Percentiles rank a stretch among this genome's conserved stretches.
Conservation (phyloP, 1,284 basidiomycete genomes). For the Sanghuangporus weigelae region DNA sequence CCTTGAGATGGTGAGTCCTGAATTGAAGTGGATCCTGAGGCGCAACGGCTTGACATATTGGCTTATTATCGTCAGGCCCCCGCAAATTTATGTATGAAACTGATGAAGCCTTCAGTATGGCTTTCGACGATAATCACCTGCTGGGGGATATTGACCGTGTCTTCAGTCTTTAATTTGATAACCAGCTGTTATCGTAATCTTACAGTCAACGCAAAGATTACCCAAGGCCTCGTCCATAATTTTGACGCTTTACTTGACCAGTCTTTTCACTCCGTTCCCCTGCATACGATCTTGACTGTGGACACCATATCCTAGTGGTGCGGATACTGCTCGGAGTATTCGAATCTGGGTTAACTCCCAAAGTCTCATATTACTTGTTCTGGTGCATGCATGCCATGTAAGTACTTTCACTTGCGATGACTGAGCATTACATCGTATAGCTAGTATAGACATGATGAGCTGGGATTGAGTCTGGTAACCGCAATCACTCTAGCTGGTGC, state of each 20-base stretch:
- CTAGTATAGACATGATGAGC: conserved; percentile 22
- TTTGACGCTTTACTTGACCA: conserved; percentile 59
- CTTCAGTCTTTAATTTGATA: conserved; percentile 13
- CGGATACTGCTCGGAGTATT: conserved; percentile 63
- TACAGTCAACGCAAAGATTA: conserved; percentile 36
- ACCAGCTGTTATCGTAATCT: conserved; percentile 4
- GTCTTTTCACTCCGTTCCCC: background rate
- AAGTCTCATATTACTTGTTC: conserved; percentile 66
- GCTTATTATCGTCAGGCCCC: conserved; percentile 40
- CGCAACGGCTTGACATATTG: background rate
- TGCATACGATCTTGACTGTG: background rate
- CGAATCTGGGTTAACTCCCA: conserved; percentile 65
- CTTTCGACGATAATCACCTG: conserved; percentile 55
- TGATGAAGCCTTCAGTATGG: conserved; percentile 61
- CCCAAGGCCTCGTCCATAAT: conserved; percentile 64
- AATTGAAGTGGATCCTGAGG: background rate
- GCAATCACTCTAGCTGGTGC: conserved; percentile 22
- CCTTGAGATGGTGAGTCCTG: conserved; percentile 45
- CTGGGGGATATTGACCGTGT: conserved; percentile 71
- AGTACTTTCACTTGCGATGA: background rate
- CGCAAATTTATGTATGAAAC: conserved; percentile 68
- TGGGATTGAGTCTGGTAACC: conserved; percentile 23
- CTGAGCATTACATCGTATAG: background rate
- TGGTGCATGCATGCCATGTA: conserved; percentile 38
- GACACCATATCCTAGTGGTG: conserved; percentile 37